phyloP scores from a whole-genome alignment of 345 rosid genomes.

The Syzygium aqueum region DNA sequence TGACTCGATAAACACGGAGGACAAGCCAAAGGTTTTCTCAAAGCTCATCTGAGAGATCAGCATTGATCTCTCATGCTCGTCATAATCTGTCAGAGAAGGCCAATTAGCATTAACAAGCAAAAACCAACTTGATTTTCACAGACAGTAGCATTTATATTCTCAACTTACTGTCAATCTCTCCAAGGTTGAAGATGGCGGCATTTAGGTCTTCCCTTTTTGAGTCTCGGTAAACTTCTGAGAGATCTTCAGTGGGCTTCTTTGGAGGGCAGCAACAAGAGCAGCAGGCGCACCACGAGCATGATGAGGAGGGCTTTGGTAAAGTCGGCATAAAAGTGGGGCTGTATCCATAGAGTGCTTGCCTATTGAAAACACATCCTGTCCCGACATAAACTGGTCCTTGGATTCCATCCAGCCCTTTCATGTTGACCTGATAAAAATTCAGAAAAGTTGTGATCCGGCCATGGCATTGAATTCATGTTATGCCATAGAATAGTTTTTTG shows the following conservation, averaged over 20 bases:
- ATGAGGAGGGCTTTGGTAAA: constrained; percentile 52
- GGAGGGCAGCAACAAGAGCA: constrained; percentile 70
- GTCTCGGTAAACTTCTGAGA: constrained; percentile 63
- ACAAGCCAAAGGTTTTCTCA: constrained; percentile 93
- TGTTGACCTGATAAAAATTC: constrained; percentile 55
- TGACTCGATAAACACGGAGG: constrained; percentile 93
- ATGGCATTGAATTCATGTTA: not conserved
- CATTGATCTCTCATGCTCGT: constrained; percentile 91
- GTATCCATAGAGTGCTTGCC: constrained; percentile 94
- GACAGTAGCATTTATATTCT: not conserved
- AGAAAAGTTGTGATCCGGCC: not conserved
- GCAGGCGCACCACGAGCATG: constrained; percentile 47
- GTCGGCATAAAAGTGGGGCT: constrained; percentile 80
- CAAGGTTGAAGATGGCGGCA: constrained; percentile 88
- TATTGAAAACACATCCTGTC: constrained; percentile 84
- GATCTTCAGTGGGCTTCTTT: constrained; percentile 55
- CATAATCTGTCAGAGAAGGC: constrained; percentile 48
- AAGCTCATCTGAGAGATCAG: constrained; percentile 85
- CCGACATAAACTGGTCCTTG: constrained; percentile 98
- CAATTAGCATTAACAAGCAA: not conserved
- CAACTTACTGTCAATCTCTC: constrained; percentile 71
- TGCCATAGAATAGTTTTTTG: not conserved
- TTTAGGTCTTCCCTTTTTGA: constrained; percentile 85
- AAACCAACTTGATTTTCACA: not conserved
- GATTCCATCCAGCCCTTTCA: constrained; percentile 96